Percentiles rank a stretch among this genome's conserved stretches.
These are phyloP conservation scores for Stromatinia cepivora DNA, from an alignment of 2,329 filamentous ascomycete species.

Conservation along the genomic window DNA sequence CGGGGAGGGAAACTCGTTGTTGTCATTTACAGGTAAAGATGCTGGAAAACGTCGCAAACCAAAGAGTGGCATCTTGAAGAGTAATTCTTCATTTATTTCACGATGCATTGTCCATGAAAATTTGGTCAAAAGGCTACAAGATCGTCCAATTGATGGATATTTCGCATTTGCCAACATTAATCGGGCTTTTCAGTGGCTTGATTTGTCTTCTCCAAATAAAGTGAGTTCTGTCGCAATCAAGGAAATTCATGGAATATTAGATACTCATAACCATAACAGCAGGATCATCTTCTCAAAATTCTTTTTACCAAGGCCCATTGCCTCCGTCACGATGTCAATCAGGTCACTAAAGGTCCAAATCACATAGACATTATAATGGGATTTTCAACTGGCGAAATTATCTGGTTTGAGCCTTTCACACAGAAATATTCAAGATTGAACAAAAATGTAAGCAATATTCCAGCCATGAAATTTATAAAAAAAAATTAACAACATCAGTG, in stretches of 20 bases:
- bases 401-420: constrained; percentile 97
- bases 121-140: constrained; percentile 74
- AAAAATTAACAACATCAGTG: constrained; percentile 54
- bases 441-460: constrained; percentile 68
- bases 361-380: constrained; percentile 94
- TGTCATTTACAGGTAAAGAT: constrained; percentile 67
- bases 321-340: constrained; percentile 90
- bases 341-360: constrained; percentile 71
- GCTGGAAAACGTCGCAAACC: constrained; percentile 83
- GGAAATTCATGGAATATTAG: not conserved
- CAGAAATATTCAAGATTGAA: constrained; percentile 95
- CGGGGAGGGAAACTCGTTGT: constrained; percentile 78
- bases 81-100: constrained; percentile 98
- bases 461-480: not conserved
- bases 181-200: constrained; percentile 92
- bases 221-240: constrained; percentile 41
- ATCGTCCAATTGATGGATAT: constrained; percentile 74
- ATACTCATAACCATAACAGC: constrained; percentile 48
- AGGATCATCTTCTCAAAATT: constrained; percentile 92
- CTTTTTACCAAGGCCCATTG: constrained; percentile 96
- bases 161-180: constrained; percentile 97
- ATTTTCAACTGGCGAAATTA: constrained; percentile 93
- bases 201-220: constrained; percentile 75
- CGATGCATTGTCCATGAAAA: constrained; percentile 88
- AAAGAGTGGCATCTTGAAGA: constrained; percentile 98